Percentiles rank a stretch among this genome's conserved stretches.
These are phyloP conservation scores for Erodium moschatum DNA, from an alignment of 441 rosid species.

Conservation along the genomic window DNA sequence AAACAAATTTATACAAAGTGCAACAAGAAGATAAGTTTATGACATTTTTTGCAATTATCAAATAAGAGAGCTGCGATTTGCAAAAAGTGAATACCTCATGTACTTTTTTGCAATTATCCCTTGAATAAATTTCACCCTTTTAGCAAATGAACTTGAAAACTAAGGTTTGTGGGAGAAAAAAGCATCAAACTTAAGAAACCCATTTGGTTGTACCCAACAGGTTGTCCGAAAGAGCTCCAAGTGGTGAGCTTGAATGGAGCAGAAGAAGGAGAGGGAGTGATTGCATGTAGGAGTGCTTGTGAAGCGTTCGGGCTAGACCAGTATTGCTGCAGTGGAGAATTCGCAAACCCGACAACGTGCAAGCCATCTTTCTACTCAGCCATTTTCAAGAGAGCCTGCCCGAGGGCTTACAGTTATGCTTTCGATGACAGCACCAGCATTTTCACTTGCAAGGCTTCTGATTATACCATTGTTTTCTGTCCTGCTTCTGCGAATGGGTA, in stretches of 20 bases:
- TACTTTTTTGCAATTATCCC: too few species aligned
- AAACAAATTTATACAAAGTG: too few species aligned
- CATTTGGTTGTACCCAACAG: slow-evolving; percentile 22
- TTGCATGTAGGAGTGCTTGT: slow-evolving; percentile 61
- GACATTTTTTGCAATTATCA: too few species aligned
- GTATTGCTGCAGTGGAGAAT: slow-evolving; percentile 64
- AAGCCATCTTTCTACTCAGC: slow-evolving; percentile 47
- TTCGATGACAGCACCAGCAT: slow-evolving; percentile 58
- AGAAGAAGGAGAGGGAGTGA: slow-evolving; percentile 33
- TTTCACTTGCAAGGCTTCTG: slow-evolving; percentile 60
- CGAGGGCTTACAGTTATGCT: slow-evolving; percentile 63
- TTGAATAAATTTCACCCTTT: too few species aligned
- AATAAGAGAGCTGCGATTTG: too few species aligned
- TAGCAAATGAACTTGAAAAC: too few species aligned
- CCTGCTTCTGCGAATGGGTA: slow-evolving; percentile 23
- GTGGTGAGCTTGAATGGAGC: slow-evolving; percentile 35
- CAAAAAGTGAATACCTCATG: too few species aligned
- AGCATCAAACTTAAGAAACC: too few species aligned
- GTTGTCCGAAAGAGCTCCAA: slow-evolving; percentile 83
- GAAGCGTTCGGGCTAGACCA: slow-evolving; percentile 61
- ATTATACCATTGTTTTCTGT: slow-evolving; percentile 52
- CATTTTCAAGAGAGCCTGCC: slow-evolving; percentile 60
- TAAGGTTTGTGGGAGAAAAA: too few species aligned
- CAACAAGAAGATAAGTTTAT: too few species aligned
- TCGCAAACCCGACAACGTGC: slow-evolving; percentile 59